Evolutionary conservation across 495 filamentous ascomycete species (phyloP).

Genomic region (Neurospora tetraspora): DNA sequence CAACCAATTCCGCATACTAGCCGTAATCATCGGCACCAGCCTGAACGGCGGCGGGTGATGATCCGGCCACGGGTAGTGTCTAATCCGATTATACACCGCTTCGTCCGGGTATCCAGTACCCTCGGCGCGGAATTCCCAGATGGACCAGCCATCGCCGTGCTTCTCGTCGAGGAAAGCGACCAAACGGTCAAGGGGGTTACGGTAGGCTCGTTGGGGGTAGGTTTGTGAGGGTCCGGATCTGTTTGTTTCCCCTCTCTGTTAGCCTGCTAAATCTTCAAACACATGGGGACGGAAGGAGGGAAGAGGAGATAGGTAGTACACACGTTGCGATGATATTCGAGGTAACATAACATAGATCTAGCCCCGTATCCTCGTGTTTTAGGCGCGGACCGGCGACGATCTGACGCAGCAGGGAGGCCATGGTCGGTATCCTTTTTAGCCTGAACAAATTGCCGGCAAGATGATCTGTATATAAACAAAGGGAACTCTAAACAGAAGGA

Average conservation of each 20-base stretch:
- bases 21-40: constrained; percentile 79
- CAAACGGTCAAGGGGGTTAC: constrained; percentile 78
- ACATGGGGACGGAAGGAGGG: background rate
- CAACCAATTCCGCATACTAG: constrained; percentile 81
- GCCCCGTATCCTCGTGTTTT: constrained; percentile 72
- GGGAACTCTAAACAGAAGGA: background rate
- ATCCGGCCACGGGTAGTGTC: constrained; percentile 92
- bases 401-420: constrained; percentile 46
- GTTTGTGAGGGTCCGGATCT: constrained; percentile 78
- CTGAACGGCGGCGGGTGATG: constrained; percentile 94
- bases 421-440: constrained; percentile 8
- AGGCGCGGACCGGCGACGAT: constrained; percentile 66
- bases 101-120: constrained; percentile 89
- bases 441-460: background rate
- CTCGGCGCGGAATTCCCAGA: constrained; percentile 96
- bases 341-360: constrained; percentile 95
- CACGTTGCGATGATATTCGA: constrained; percentile 58
- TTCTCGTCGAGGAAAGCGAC: constrained; percentile 77
- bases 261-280: background rate
- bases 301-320: constrained; percentile 20
- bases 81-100: constrained; percentile 72
- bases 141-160: constrained; percentile 75
- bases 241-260: background rate
- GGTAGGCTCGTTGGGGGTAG: constrained; percentile 83
- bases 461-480: background rate